A percentile compares a stretch with the other conserved stretches of the same genome.
Evolutionary conservation across 1,284 basidiomycete species (phyloP).

Genomic region (Cutaneotrichosporon cavernicola): DNA sequence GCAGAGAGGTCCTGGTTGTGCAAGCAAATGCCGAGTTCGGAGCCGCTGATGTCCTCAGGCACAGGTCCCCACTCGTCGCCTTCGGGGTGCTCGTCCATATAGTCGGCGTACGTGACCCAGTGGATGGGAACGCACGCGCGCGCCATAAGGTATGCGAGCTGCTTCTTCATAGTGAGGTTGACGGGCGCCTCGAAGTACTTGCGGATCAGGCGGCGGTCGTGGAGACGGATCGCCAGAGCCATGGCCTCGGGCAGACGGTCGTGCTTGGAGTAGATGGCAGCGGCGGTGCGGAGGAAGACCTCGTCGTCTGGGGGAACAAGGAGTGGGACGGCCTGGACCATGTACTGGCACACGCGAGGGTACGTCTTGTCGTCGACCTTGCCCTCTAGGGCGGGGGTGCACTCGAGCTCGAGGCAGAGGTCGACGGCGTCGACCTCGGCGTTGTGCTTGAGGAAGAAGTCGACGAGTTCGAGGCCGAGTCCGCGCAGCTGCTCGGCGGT

Average conservation of each 20-base stretch:
- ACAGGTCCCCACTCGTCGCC: constrained; percentile 32
- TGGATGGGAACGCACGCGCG: constrained; percentile 88
- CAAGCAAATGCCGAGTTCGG: constrained; percentile 79
- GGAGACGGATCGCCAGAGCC: constrained; percentile 79
- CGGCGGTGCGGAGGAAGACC: constrained; percentile 84
- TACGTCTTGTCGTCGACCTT: constrained; percentile 78
- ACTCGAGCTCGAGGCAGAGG: constrained; percentile 89
- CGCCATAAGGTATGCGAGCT: constrained; percentile 90
- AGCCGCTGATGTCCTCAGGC: constrained; percentile 64
- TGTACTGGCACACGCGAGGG: constrained; percentile 92
- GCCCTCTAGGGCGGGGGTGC: constrained; percentile 72
- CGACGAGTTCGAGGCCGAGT: constrained; percentile 82
- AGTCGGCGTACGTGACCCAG: constrained; percentile 68
- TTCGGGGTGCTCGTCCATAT: constrained; percentile 52
- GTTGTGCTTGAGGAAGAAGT: constrained; percentile 89
- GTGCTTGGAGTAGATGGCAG: constrained; percentile 84
- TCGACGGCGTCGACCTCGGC: constrained; percentile 99
- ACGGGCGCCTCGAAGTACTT: constrained; percentile 79
- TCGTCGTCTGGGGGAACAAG: constrained; percentile 92
- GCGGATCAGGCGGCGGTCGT: constrained; percentile 75
- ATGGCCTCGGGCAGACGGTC: constrained; percentile 90
- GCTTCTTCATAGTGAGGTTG: constrained; percentile 89
- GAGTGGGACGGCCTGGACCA: constrained; percentile 91
- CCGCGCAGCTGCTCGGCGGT: constrained; percentile 65
- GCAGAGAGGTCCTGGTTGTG: constrained; percentile 79